phyloP scores from a whole-genome alignment of 768 basidiomycete genomes.

The Auricularia sp. region DNA sequence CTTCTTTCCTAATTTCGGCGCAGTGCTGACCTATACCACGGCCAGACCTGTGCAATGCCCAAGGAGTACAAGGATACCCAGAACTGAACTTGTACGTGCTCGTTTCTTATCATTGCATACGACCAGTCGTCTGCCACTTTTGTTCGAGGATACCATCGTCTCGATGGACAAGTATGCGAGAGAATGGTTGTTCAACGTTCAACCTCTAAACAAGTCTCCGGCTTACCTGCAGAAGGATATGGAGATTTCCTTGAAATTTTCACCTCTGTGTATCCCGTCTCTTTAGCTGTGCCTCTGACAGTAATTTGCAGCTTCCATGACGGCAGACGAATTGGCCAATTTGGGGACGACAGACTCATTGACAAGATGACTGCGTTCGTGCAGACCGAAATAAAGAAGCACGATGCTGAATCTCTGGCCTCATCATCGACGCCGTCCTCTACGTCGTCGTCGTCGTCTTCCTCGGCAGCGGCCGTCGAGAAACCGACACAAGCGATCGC shows the following conservation, averaged over 20 bases:
- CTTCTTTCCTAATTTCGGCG: not conserved
- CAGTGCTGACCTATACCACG: conserved; percentile 2
- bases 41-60: conserved; percentile 69
- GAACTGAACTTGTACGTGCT: conserved; percentile 53
- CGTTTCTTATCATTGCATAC: not conserved
- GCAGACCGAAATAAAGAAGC: not conserved
- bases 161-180: no score
- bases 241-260: no score
- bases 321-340: conserved; percentile 51
- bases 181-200: no score
- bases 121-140: no score
- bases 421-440: conserved; percentile 47
- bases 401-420: conserved; percentile 11
- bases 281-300: not conserved
- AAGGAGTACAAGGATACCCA: conserved; percentile 64
- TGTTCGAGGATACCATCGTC: no score
- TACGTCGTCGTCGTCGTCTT: conserved; percentile 22
- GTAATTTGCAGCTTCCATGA: conserved; percentile 29
- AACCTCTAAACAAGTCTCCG: no score
- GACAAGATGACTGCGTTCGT: conserved; percentile 9
- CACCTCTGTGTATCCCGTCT: no score
- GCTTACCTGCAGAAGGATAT: no score
- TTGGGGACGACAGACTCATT: conserved; percentile 42
- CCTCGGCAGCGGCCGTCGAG: not conserved
- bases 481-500: conserved; percentile 19